These are phyloP conservation scores for Citrullus mucosospermus DNA, from an alignment of 306 rosid genomes.

Conservation along the genomic window DNA sequence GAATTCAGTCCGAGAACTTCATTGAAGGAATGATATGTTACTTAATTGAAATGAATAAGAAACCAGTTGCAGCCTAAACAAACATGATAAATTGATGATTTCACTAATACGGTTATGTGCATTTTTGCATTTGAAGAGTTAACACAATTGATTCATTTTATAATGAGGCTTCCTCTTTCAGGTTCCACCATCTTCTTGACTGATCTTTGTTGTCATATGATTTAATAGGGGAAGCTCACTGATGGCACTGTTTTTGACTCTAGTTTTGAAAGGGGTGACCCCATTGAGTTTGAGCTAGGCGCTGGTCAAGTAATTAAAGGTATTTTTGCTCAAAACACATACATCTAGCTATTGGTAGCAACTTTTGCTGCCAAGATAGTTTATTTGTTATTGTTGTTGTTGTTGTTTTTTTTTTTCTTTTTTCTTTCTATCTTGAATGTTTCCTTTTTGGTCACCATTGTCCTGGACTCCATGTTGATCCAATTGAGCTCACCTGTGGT, in stretches of 20 bases:
- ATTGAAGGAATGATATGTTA: neutral
- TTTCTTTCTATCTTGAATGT: neutral
- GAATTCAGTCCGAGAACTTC: neutral
- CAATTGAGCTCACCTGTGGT: neutral
- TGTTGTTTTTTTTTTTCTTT: neutral
- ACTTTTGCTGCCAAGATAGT: neutral
- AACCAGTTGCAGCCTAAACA: neutral
- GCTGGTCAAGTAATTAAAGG: constrained; percentile 95
- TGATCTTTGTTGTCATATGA: constrained; percentile 4
- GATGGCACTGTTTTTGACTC: constrained; percentile 98
- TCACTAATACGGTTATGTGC: neutral
- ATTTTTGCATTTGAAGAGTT: neutral
- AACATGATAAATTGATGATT: neutral
- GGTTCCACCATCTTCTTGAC: neutral
- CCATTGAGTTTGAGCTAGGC: constrained; percentile 89
- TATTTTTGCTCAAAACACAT: constrained; percentile 14
- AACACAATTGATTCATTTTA: neutral
- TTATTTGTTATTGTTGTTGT: neutral
- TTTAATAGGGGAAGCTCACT: constrained; percentile 81
- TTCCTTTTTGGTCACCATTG: neutral
- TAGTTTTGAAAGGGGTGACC: constrained; percentile 75
- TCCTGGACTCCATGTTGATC: neutral
- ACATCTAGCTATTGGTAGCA: neutral
- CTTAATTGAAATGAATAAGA: neutral
- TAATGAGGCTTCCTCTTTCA: neutral